Evolutionary conservation across 2,329 filamentous ascomycete genomes (phyloP).

Genomic region (Hortaea sp.): DNA sequence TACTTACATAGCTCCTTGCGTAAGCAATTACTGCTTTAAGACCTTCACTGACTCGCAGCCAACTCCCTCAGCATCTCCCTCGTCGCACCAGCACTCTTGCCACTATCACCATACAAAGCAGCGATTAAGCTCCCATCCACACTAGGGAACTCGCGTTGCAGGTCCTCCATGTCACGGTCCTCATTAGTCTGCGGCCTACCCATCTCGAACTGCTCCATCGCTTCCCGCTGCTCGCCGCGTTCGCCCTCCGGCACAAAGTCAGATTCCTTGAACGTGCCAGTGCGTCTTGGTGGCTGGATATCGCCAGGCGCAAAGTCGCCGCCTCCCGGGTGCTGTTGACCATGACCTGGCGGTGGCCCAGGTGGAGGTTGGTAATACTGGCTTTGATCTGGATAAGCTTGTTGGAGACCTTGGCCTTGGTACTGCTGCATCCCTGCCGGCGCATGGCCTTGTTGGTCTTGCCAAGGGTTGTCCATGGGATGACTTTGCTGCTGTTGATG

Average conservation of each 20-base stretch:
- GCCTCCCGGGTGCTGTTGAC: neutral
- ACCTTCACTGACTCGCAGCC: conserved; percentile 4
- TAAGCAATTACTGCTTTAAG: neutral
- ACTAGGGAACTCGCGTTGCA: conserved; percentile 35
- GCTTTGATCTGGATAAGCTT: neutral
- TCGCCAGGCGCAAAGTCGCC: neutral
- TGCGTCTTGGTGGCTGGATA: conserved; percentile 6
- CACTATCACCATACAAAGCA: conserved; percentile 34
- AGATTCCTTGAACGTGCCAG: conserved; percentile 24
- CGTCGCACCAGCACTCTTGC: conserved; percentile 32
- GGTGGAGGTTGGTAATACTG: neutral
- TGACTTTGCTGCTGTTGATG: conserved; percentile 2
- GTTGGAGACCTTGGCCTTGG: neutral
- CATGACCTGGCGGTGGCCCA: neutral
- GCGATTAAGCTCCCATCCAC: conserved; percentile 36
- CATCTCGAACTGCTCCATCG: conserved; percentile 36
- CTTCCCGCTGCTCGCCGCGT: conserved; percentile 27
- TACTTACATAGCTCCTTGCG: neutral
- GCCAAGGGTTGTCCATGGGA: conserved; percentile 3
- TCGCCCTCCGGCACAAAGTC: conserved; percentile 30
- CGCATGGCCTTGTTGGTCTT: conserved; percentile 2
- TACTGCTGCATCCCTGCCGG: neutral
- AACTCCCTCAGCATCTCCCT: conserved; percentile 36
- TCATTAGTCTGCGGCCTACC: conserved; percentile 28
- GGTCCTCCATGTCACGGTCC: conserved; percentile 31